phyloP scores from a whole-genome alignment of 805 yeast species.

The Spathaspora hagerdaliae region DNA sequence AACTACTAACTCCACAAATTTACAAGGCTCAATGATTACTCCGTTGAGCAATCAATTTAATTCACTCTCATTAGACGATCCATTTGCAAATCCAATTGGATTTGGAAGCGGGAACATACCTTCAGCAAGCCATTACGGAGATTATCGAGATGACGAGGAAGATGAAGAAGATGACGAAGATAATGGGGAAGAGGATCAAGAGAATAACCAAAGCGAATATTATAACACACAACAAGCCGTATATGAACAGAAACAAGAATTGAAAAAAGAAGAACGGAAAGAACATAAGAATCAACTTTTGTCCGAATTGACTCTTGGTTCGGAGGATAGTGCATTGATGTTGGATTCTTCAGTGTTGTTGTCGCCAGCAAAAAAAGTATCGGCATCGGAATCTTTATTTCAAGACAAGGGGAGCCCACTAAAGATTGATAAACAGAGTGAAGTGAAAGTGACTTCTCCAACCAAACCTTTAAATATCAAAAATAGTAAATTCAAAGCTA shows the following conservation, averaged over 20 bases:
- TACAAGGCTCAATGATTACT: constrained; percentile 11
- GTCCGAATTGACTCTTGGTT: constrained; percentile 40
- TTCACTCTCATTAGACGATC: constrained; percentile 14
- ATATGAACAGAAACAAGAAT: constrained; percentile 22
- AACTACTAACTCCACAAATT: constrained; percentile 7
- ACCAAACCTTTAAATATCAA: constrained; percentile 23
- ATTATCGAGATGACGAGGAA: constrained; percentile 4
- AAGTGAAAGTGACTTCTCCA: constrained; percentile 11
- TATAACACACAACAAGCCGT: constrained; percentile 7
- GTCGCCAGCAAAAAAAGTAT: constrained; percentile 12
- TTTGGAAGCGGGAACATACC: not conserved
- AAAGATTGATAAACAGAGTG: constrained; percentile 9
- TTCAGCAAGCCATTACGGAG: not conserved
- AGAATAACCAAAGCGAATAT: not conserved
- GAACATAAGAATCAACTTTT: constrained; percentile 31
- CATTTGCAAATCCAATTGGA: constrained; percentile 7
- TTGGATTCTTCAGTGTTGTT: constrained; percentile 31
- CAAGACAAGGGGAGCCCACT: constrained; percentile 30
- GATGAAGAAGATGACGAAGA: constrained; percentile 13
- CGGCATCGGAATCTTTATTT: constrained; percentile 26
- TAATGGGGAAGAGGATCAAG: constrained; percentile 4
- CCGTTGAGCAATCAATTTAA: constrained; percentile 16
- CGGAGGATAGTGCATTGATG: constrained; percentile 21
- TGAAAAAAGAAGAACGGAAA: constrained; percentile 32
- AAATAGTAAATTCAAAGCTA: constrained; percentile 28